These are phyloP conservation scores for Oropetium thomaeum DNA, from an alignment of 176 grass and related monocot genomes.

Conservation along the genomic window DNA sequence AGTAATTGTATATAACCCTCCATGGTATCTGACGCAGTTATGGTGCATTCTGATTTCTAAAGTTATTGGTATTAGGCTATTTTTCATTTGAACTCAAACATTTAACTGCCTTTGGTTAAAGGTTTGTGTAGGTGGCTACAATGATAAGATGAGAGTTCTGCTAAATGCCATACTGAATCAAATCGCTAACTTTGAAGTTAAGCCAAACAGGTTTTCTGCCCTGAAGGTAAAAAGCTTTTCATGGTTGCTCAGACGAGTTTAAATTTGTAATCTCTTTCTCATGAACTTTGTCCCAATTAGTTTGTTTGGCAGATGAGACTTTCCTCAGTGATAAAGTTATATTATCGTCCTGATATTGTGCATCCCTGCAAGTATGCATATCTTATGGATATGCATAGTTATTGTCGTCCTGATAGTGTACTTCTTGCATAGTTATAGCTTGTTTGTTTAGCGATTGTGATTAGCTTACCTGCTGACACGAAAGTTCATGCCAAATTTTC, in stretches of 20 bases:
- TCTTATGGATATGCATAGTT: neutral
- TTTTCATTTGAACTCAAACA: constrained; percentile 6
- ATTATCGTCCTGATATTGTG: constrained; percentile 16
- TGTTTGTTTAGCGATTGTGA: neutral
- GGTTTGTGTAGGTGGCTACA: constrained; percentile 76
- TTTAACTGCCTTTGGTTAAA: constrained; percentile 35
- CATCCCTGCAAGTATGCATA: neutral
- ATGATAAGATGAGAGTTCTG: constrained; percentile 89
- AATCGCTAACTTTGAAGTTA: constrained; percentile 88
- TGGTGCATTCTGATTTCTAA: neutral
- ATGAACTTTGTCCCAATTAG: constrained; percentile 6
- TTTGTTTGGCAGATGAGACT: neutral
- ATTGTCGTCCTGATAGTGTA: no score
- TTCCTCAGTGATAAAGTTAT: constrained; percentile 11
- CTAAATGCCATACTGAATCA: constrained; percentile 70
- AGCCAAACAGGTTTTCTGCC: constrained; percentile 81
- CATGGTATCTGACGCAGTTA: constrained; percentile 9
- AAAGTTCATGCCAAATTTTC: constrained; percentile 9
- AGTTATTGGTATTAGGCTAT: neutral
- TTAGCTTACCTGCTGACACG: neutral
- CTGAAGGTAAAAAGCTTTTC: constrained; percentile 63
- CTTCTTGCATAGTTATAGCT: neutral
- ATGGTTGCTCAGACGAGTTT: constrained; percentile 1
- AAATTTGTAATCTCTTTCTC: neutral
- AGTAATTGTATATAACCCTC: neutral